Evolutionary conservation across 345 rosid species (phyloP), one percentile per base, ranked within the genome.

Genomic region (Conringia planisiliqua): DNA sequence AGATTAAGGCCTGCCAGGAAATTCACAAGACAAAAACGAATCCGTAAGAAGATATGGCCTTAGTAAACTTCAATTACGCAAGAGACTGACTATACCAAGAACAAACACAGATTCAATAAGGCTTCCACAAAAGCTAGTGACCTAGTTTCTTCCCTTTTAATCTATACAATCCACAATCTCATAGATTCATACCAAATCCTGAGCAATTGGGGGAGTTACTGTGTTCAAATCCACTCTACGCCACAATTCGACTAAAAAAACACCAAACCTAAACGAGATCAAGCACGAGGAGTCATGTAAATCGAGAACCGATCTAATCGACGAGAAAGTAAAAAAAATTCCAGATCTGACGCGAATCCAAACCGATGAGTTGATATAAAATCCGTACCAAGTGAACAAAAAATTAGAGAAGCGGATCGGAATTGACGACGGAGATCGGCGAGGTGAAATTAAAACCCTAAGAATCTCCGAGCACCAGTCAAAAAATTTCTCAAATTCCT

Each of bases 271-370:
- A 54, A 39, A 62, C 36, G 59, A 76, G 59, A 70, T 62, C 55
- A 64, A 4, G 29, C 38, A 57, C 61, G 67, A 10, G 16, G 51
- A 14, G 46, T 14, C 38, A 14, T 40, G 27, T 20, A 3, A 63
- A 57, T 29, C 60, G 47, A 77, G 46, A 51, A 75, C 32, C 68
- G 63, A 75, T 75, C 74, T 40, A 38, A 71, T 48, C 40, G 61
- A 22, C 33, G 10, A 24, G 11, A 13, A 17, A 0, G 16, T 30
- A 44, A 29, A 62, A 43, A 50, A 55, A 62, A 5, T 13, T 66
- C 16, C 76, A 78, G 81, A 78, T 78, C 81, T 78, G 63, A 78
- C 7, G 24, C 64, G 64, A 71, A 66, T 47, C 35, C 8, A 7
- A 30, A 65, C 10, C 10, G 54, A 62, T 0, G 66, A 65, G 62